These are phyloP conservation scores for Amoebophrya sp. DNA, from an alignment of 169 alveolate species.

Conservation along the genomic window DNA sequence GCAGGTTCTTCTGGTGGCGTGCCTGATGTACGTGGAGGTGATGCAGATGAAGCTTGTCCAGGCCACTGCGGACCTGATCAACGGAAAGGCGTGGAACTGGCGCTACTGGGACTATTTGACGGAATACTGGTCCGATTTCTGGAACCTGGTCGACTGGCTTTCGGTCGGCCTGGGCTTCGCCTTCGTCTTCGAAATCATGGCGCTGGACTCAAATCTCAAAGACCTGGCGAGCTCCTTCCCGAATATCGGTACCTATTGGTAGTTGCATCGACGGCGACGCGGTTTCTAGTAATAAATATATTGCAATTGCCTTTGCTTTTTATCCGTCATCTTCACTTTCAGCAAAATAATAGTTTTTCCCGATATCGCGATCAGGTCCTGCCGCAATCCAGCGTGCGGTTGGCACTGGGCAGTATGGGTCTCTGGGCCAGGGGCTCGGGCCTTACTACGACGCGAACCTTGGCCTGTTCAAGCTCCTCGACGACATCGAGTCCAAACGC, in stretches of 20 bases:
- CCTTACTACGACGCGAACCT: not conserved
- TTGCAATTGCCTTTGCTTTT: too few relatives aligned
- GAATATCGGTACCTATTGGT: not conserved
- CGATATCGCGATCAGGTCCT: too few relatives aligned
- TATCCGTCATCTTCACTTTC: too few relatives aligned
- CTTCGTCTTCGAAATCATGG: not conserved
- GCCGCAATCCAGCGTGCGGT: not conserved
- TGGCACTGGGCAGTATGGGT: not conserved
- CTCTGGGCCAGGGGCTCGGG: not conserved
- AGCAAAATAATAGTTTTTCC: too few relatives aligned
- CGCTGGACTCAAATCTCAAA: not conserved
- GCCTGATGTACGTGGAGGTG: not conserved
- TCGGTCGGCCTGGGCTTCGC: not conserved
- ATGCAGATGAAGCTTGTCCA: not conserved
- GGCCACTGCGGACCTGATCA: not conserved
- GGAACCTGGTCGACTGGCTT: not conserved
- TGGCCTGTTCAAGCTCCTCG: not conserved
- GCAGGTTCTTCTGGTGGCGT: not conserved
- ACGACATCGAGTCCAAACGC: not conserved
- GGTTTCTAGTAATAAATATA: too few relatives aligned
- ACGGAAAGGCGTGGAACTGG: not conserved
- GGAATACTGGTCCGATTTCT: not conserved
- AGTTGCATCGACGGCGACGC: too few relatives aligned
- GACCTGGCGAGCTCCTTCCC: not conserved
- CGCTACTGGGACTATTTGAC: not conserved